Percentiles rank a stretch among this genome's conserved stretches.
Conservation (phyloP, 2,329 filamentous ascomycete species). For the Claviceps sp. region DNA sequence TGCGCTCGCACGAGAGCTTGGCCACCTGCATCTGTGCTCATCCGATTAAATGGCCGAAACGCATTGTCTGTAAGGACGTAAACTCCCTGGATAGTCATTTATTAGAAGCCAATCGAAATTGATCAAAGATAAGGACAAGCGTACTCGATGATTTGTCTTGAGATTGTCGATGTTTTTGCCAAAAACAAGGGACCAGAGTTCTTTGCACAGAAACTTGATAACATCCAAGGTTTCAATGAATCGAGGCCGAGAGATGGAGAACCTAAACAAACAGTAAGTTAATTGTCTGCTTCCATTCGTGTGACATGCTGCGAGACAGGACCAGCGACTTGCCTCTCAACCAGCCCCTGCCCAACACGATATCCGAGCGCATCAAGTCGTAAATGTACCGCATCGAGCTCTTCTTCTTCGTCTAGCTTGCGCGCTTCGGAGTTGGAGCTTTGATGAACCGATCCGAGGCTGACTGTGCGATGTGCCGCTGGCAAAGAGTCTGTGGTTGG, state of each 20-base stretch:
- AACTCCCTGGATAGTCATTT: constrained; percentile 49
- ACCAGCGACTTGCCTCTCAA: constrained; percentile 55
- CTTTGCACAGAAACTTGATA: constrained; percentile 98
- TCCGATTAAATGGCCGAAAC: constrained; percentile 77
- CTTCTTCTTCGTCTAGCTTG: constrained; percentile 57
- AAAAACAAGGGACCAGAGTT: constrained; percentile 89
- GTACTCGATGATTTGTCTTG: constrained; percentile 88
- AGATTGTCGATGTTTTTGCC: constrained; percentile 97
- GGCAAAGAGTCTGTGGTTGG: constrained; percentile 8
- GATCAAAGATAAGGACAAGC: constrained; percentile 9
- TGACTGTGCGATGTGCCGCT: constrained; percentile 6
- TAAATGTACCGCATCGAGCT: constrained; percentile 73
- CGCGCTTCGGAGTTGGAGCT: constrained; percentile 10
- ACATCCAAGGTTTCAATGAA: constrained; percentile 88
- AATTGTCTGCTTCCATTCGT: neutral
- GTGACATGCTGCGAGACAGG: neutral
- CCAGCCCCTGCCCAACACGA: constrained; percentile 80
- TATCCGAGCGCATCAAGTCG: constrained; percentile 77
- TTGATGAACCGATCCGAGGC: constrained; percentile 13
- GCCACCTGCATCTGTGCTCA: constrained; percentile 70
- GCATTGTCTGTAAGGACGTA: constrained; percentile 91
- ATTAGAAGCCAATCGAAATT: neutral
- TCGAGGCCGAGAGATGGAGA: constrained; percentile 70
- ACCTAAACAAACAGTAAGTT: constrained; percentile 32
- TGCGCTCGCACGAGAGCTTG: constrained; percentile 65